A percentile compares a stretch with the other conserved stretches of the same genome.
Conservation (phyloP, 164 flowering plant genomes). For the Macadamia tetraphylla region DNA sequence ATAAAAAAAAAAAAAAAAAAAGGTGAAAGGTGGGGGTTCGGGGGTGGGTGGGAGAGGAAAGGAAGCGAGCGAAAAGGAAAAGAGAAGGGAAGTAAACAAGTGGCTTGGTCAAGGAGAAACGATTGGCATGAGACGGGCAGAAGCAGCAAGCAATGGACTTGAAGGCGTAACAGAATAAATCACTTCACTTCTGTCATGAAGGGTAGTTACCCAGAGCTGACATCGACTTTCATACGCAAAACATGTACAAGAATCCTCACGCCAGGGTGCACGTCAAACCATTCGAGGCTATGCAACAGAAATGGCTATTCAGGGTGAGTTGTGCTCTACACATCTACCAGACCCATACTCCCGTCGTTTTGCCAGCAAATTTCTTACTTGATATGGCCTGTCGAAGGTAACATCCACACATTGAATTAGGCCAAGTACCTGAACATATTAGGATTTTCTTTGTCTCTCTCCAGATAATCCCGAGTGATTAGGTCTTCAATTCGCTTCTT, state of each 20-base stretch:
- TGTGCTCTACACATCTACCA: not conserved
- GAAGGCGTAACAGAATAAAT: conserved; percentile 9
- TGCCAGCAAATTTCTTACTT: not conserved
- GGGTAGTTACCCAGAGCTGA: conserved; percentile 3
- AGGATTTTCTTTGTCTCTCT: conserved; percentile 77
- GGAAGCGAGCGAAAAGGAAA: not conserved
- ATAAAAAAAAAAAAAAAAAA: no score
- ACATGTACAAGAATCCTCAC: conserved; percentile 7
- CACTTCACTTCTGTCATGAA: conserved; percentile 7
- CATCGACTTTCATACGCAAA: not conserved
- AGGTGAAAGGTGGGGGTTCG: no score
- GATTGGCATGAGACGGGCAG: not conserved
- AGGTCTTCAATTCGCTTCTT: conserved; percentile 81
- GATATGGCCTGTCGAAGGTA: not conserved
- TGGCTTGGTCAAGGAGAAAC: conserved; percentile 6
- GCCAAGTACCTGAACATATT: conserved; percentile 80
- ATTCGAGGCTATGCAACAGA: not conserved
- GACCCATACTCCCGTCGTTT: conserved; percentile 1
- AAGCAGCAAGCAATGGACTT: conserved; percentile 6
- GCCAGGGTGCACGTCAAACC: not conserved
- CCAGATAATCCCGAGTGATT: conserved; percentile 81
- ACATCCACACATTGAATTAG: conserved; percentile 25
- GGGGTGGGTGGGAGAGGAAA: no score
- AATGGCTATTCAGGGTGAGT: not conserved
- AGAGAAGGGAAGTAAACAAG: not conserved